A percentile compares a stretch with the other conserved stretches of the same genome.
phyloP scores from a whole-genome alignment of 73 alveolate species.

The Tetrahymena borealis region DNA sequence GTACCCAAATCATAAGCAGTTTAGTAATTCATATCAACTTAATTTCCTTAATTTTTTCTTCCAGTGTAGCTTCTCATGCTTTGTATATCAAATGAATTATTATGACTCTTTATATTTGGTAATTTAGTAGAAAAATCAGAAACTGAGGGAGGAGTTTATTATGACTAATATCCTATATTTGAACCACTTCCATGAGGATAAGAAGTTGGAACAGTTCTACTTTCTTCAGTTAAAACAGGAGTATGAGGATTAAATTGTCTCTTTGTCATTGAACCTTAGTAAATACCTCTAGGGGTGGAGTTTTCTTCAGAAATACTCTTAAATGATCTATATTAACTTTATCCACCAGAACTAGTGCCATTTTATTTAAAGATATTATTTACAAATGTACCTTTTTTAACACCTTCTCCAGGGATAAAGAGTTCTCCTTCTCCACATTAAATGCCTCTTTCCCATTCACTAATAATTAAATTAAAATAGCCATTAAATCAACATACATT shows the following conservation, averaged over 20 bases:
- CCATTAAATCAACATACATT: background rate
- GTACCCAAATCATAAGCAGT: background rate
- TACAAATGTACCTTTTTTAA: background rate
- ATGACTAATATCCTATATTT: background rate
- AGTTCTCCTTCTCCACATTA: background rate
- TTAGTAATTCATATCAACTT: background rate
- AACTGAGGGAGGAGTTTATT: background rate
- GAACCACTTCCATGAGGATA: background rate
- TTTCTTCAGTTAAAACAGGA: background rate
- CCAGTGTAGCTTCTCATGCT: background rate
- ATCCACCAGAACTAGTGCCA: background rate
- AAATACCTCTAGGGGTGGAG: background rate
- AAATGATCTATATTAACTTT: background rate
- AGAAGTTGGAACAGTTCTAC: background rate
- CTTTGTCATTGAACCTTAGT: background rate
- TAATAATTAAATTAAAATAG: background rate
- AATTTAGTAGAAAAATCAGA: background rate
- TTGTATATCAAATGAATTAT: background rate
- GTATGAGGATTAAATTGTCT: background rate
- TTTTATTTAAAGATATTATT: background rate
- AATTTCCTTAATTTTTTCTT: background rate
- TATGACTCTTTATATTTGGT: background rate
- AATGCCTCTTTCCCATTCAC: background rate
- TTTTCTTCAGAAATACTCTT: background rate
- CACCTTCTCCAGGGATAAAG: background rate